A percentile compares a stretch with the other conserved stretches of the same genome.
Conservation (phyloP, 768 basidiomycete species). For the Cubamyces lactineus region DNA sequence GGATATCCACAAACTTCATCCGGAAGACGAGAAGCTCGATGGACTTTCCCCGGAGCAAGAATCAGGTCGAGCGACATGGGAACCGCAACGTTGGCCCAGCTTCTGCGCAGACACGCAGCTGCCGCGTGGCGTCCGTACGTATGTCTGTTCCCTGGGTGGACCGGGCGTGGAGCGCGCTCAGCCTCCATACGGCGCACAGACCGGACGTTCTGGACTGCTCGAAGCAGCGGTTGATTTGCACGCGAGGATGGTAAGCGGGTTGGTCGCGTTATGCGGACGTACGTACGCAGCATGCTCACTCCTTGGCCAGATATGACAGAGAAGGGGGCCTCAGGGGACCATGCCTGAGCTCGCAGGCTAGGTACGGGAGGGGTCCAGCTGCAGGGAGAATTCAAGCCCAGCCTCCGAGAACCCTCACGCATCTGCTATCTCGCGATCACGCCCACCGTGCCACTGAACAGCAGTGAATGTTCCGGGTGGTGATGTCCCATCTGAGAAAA, state of each 20-base stretch:
- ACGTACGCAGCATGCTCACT: conserved; percentile 19
- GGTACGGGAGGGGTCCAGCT: neutral
- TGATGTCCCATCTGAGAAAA: conserved; percentile 29
- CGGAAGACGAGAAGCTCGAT: conserved; percentile 8
- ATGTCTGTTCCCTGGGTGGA: conserved; percentile 1
- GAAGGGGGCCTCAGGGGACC: conserved; percentile 3
- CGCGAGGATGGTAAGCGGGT: conserved; percentile 12
- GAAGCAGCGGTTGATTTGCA: conserved; percentile 12
- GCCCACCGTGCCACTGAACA: conserved; percentile 5
- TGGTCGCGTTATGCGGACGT: conserved; percentile 16
- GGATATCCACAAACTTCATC: conserved; percentile 11
- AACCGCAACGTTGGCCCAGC: conserved; percentile 11
- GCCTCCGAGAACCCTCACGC: conserved; percentile 12
- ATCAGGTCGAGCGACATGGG: conserved; percentile 13
- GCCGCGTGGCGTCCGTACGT: conserved; percentile 27
- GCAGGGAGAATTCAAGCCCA: conserved; percentile 9
- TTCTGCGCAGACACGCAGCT: conserved; percentile 26
- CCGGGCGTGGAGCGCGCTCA: conserved; percentile 17
- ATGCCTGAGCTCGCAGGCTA: neutral
- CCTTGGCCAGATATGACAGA: conserved; percentile 8
- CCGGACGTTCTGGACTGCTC: conserved; percentile 21
- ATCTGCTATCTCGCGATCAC: conserved; percentile 23
- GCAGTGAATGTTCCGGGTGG: conserved; percentile 17
- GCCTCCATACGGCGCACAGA: neutral
- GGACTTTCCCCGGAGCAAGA: conserved; percentile 24